Conservation (phyloP, 495 filamentous ascomycete genomes). For the Lasiosphaeria miniovina region DNA sequence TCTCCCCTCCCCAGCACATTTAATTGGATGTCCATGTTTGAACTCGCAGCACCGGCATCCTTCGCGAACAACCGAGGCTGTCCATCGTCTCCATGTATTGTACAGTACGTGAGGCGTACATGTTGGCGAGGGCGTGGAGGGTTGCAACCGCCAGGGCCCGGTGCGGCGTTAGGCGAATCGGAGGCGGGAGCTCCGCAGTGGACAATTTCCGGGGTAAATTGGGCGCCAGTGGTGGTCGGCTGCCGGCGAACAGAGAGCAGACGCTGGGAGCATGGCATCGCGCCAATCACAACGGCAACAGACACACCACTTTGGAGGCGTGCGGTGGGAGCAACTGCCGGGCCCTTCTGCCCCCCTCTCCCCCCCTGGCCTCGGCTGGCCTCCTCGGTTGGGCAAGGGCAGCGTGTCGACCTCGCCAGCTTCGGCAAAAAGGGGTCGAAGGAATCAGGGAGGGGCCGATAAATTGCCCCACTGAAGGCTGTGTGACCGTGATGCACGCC, state of each 20-base stretch:
- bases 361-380: no score
- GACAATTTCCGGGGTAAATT: conserved; percentile 28
- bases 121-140: neutral
- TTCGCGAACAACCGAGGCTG: no score
- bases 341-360: no score
- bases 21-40: no score
- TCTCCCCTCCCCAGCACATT: no score
- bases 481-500: conserved; percentile 8
- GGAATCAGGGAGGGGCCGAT: conserved; percentile 20
- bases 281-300: no score
- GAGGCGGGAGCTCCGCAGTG: conserved; percentile 20
- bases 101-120: no score
- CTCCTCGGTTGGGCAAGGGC: neutral
- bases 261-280: no score
- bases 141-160: neutral
- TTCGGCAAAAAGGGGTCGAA: neutral
- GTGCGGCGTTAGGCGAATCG: conserved; percentile 16
- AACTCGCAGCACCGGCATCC: no score
- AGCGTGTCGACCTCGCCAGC: neutral
- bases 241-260: neutral
- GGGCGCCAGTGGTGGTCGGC: conserved; percentile 6
- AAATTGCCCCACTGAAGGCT: conserved; percentile 20
- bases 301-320: no score
- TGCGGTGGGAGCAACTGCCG: no score
- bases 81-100: no score